phyloP scores from a whole-genome alignment of 73 alveolate species.

The Paramecium primaurelia region DNA sequence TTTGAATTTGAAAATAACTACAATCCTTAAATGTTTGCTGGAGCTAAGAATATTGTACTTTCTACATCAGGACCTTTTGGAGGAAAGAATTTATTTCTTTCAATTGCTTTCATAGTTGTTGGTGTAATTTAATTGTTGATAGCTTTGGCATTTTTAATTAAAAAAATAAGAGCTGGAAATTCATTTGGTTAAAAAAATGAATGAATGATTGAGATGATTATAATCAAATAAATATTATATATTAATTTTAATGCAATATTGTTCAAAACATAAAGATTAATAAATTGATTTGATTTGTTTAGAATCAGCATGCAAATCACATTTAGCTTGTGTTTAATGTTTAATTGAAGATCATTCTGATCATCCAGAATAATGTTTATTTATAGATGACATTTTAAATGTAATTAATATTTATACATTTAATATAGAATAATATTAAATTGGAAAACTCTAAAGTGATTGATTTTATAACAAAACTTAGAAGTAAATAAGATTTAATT shows the following conservation, averaged over 20 bases:
- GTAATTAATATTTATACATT: background rate
- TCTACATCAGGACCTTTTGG: constrained; percentile 83
- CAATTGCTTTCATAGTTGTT: constrained; percentile 72
- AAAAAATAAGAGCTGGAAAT: constrained; percentile 36
- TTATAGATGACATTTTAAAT: constrained; percentile 29
- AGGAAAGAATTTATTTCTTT: constrained; percentile 83
- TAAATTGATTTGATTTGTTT: background rate
- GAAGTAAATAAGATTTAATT: background rate
- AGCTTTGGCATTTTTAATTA: constrained; percentile 64
- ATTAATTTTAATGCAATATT: background rate
- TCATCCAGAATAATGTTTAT: background rate
- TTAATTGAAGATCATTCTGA: constrained; percentile 30
- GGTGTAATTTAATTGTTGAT: constrained; percentile 76
- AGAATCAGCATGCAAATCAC: background rate
- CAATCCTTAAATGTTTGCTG: constrained; percentile 75
- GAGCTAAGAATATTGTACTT: constrained; percentile 75
- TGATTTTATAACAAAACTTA: background rate
- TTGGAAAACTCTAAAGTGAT: background rate
- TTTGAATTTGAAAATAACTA: constrained; percentile 66
- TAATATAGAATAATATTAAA: background rate
- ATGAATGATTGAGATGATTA: background rate
- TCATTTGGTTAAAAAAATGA: constrained; percentile 51
- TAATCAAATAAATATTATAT: background rate
- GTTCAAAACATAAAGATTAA: background rate
- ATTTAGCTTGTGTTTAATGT: constrained; percentile 30